Percentiles rank a stretch among this genome's conserved stretches.
Evolutionary conservation across 208 protist genomes (phyloP).

Genomic region (Trypanosoma scelopori): DNA sequence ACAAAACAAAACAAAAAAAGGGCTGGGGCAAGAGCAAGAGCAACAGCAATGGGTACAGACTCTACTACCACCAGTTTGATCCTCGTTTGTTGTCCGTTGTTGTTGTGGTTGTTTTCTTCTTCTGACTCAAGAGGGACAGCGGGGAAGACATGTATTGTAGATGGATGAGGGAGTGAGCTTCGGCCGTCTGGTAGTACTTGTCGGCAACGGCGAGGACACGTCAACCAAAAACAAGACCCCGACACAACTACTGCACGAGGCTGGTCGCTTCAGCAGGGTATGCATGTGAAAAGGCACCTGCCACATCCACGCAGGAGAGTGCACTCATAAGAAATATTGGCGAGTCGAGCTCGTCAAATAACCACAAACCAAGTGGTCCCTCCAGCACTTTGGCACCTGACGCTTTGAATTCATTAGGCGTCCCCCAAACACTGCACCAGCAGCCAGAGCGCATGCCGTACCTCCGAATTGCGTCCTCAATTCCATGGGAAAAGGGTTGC

Average conservation of each 20-base stretch:
- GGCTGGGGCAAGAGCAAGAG: too few species aligned
- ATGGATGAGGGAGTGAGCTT: too few species aligned
- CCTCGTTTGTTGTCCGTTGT: too few species aligned
- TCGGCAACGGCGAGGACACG: not conserved
- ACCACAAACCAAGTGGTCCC: constrained; percentile 51
- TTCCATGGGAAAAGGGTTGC: constrained; percentile 23
- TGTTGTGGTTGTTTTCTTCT: too few species aligned
- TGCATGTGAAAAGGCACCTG: constrained; percentile 37
- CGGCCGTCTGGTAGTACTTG: too few species aligned
- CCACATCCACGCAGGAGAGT: constrained; percentile 36
- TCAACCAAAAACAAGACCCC: constrained; percentile 7
- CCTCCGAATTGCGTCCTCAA: constrained; percentile 41
- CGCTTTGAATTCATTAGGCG: constrained; percentile 40
- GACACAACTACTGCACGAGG: constrained; percentile 4
- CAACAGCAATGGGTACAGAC: too few species aligned
- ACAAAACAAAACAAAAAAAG: too few species aligned
- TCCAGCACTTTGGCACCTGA: constrained; percentile 33
- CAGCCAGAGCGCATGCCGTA: constrained; percentile 38
- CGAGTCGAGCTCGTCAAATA: constrained; percentile 53
- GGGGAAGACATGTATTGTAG: too few species aligned
- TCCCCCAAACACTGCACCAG: constrained; percentile 80
- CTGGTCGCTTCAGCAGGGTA: constrained; percentile 44
- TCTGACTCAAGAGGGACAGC: too few species aligned
- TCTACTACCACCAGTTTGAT: too few species aligned
- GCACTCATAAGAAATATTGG: constrained; percentile 54